Percentiles rank a stretch among this genome's conserved stretches.
phyloP scores from a whole-genome alignment of 164 flowering plant genomes.

The Piper longum region DNA sequence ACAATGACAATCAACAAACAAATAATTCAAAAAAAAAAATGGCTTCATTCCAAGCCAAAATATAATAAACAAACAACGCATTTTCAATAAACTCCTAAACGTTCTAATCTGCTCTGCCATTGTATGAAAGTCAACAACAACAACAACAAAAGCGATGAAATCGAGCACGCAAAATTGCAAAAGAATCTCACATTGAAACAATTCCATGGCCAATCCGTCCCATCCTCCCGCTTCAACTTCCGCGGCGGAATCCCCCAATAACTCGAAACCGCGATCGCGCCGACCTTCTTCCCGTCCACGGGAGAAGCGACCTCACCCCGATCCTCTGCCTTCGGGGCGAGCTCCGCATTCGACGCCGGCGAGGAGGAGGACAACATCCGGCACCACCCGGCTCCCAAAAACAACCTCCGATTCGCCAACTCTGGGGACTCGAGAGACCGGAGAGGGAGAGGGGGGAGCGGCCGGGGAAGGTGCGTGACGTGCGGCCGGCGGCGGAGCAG shows the following conservation, averaged over 20 bases:
- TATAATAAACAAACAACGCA: no score
- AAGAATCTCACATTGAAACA: conserved; percentile 55
- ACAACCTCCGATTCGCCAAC: conserved; percentile 1
- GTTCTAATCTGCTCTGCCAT: no score
- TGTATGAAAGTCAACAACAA: no score
- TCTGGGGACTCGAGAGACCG: conserved; percentile 2
- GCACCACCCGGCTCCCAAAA: conserved; percentile 8
- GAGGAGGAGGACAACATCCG: conserved; percentile 16
- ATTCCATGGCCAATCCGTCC: conserved; percentile 89
- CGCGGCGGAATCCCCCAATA: conserved; percentile 69
- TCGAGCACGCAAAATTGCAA: no score
- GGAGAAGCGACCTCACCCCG: conserved; percentile 11
- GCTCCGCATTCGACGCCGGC: conserved; percentile 5
- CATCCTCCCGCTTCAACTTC: conserved; percentile 56
- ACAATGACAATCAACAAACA: no score
- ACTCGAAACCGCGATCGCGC: conserved; percentile 25
- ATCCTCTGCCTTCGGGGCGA: conserved; percentile 11
- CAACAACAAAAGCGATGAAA: no score
- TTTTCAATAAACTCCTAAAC: no score
- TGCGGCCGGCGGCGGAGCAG: conserved; percentile 1
- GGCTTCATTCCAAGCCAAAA: no score
- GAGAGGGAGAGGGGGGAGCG: neutral
- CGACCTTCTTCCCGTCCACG: conserved; percentile 6
- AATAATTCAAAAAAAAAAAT: no score
- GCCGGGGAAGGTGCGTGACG: neutral